Evolutionary conservation across 208 protist genomes (phyloP).

Genomic region (Acanthamoeba rhysodes): DNA sequence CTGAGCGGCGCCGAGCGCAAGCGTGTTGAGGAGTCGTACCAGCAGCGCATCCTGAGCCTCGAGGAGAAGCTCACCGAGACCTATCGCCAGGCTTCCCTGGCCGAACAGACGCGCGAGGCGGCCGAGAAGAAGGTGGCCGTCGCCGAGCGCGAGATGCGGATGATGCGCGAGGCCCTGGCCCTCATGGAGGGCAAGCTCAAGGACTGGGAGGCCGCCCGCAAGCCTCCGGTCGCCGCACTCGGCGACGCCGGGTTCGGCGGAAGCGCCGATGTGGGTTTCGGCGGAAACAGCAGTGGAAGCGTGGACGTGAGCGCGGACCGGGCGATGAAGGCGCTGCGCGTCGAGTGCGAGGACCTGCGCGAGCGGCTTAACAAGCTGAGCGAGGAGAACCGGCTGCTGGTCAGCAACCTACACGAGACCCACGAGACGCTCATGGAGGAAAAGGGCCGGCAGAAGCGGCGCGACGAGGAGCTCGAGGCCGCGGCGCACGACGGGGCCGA

Average conservation of each 20-base stretch:
- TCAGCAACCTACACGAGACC: not conserved
- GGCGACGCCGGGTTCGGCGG: not conserved
- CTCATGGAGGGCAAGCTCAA: not conserved
- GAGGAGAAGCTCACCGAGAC: slow-evolving; percentile 6
- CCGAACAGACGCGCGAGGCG: not conserved
- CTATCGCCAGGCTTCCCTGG: not conserved
- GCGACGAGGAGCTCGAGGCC: not conserved
- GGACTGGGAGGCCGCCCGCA: no score
- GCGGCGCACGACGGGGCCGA: not conserved
- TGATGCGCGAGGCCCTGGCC: not conserved
- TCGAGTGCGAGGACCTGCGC: slow-evolving; percentile 8
- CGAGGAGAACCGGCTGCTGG: slow-evolving; percentile 12
- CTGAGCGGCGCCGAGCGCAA: not conserved
- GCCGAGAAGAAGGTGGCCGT: not conserved
- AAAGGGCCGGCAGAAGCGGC: not conserved
- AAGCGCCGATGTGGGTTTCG: not conserved
- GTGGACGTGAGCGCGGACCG: not conserved
- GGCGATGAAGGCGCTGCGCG: not conserved
- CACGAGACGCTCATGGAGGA: not conserved
- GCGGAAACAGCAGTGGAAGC: not conserved
- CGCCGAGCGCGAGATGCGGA: not conserved
- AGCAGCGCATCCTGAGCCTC: slow-evolving; percentile 16
- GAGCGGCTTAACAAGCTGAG: not conserved
- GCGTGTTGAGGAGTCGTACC: not conserved
- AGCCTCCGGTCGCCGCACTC: no score